These are phyloP conservation scores for Penicillium expansum DNA, from an alignment of 2,329 filamentous ascomycete species.

Conservation along the genomic window DNA sequence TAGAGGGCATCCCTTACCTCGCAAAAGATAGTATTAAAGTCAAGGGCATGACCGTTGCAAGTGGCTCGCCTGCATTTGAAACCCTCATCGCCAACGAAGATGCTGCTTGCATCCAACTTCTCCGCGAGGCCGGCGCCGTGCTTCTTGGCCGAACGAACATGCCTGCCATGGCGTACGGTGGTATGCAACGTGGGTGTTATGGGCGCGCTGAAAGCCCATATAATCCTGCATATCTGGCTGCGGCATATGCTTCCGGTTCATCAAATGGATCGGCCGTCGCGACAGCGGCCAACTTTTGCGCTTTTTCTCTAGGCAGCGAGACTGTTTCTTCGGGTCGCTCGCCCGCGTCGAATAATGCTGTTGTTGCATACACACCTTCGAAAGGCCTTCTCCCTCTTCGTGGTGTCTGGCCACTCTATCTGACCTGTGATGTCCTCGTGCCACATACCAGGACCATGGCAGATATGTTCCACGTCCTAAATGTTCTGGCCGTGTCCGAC, in stretches of 20 bases:
- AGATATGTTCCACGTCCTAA: constrained; percentile 52
- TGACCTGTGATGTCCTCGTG: constrained; percentile 56
- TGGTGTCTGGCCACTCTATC: constrained; percentile 56
- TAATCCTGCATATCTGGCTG: constrained; percentile 53
- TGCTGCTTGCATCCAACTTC: constrained; percentile 49
- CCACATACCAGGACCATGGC: constrained; percentile 52
- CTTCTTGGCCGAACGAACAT: constrained; percentile 59
- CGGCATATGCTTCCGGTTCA: constrained; percentile 57
- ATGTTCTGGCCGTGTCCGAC: constrained; percentile 50
- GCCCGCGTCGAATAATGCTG: constrained; percentile 56
- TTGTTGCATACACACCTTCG: constrained; percentile 58
- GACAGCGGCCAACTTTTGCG: constrained; percentile 51
- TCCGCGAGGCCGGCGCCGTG: constrained; percentile 52
- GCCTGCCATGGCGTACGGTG: constrained; percentile 59
- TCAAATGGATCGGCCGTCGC: constrained; percentile 57
- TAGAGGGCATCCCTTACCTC: constrained; percentile 59
- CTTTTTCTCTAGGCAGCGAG: constrained; percentile 56
- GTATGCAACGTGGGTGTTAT: constrained; percentile 57
- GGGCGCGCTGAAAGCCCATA: constrained; percentile 58
- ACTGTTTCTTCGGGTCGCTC: constrained; percentile 57
- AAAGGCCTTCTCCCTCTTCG: constrained; percentile 52
- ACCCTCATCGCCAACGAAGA: constrained; percentile 52
- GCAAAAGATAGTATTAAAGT: constrained; percentile 59
- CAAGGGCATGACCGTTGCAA: constrained; percentile 52
- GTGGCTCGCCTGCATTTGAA: constrained; percentile 56